Conservation (phyloP, 2,329 filamentous ascomycete genomes). For the Colletotrichum navitas region DNA sequence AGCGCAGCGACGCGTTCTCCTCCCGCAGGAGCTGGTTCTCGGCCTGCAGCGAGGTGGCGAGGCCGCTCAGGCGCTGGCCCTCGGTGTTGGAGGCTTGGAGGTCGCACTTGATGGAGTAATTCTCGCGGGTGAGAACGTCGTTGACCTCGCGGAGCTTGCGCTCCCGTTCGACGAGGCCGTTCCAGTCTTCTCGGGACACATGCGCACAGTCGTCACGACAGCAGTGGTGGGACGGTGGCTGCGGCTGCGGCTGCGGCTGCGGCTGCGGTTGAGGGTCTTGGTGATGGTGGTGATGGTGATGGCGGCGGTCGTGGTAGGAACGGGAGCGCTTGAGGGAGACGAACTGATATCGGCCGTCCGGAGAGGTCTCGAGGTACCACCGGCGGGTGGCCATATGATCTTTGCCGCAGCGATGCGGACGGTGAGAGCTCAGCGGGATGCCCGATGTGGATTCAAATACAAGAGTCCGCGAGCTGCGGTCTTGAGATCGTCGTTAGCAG, state of each 20-base stretch:
- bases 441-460: constrained; percentile 36
- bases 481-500: neutral
- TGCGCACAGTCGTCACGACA: constrained; percentile 52
- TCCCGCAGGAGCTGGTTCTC: constrained; percentile 52
- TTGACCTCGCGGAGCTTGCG: constrained; percentile 52
- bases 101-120: constrained; percentile 51
- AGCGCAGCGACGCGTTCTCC: constrained; percentile 57
- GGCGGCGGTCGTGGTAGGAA: constrained; percentile 51
- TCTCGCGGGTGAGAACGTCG: constrained; percentile 49
- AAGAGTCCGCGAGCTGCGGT: constrained; percentile 3
- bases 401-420: constrained; percentile 7
- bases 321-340: constrained; percentile 56
- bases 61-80: constrained; percentile 50
- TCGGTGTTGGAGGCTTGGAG: constrained; percentile 54
- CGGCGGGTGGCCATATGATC: constrained; percentile 51
- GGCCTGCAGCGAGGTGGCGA: constrained; percentile 54
- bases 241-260: constrained; percentile 44
- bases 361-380: constrained; percentile 53
- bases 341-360: constrained; percentile 52
- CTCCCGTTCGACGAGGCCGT: constrained; percentile 53
- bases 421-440: constrained; percentile 34
- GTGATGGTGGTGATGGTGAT: constrained; percentile 47
- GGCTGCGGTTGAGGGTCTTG: neutral
- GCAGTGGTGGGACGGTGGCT: constrained; percentile 44
- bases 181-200: constrained; percentile 54